Evolutionary conservation across 78 protist species (phyloP).

Genomic region (Mastigamoeba balamuthi): DNA sequence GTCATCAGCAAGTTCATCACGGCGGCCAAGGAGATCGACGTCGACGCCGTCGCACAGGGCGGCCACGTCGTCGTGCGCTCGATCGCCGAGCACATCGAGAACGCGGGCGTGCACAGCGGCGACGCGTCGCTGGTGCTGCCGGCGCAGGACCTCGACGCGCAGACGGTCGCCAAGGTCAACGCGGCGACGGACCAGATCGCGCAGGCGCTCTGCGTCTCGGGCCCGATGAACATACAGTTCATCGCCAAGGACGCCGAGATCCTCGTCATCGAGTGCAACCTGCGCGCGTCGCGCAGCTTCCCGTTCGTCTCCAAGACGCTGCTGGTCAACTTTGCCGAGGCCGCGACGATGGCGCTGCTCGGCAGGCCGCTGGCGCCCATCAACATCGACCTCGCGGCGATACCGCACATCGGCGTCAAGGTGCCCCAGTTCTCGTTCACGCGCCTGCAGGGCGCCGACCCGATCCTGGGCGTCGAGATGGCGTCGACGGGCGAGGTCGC

Average conservation of each 20-base stretch:
- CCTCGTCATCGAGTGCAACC: slow-evolving; percentile 92
- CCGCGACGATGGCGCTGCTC: slow-evolving; percentile 71
- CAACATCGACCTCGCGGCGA: slow-evolving; percentile 11
- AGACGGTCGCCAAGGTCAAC: slow-evolving; percentile 42
- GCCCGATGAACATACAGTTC: slow-evolving; percentile 95
- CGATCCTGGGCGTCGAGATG: slow-evolving; percentile 95
- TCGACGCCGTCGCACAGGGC: slow-evolving; percentile 85
- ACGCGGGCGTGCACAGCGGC: slow-evolving; percentile 97
- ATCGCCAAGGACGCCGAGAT: slow-evolving; percentile 82
- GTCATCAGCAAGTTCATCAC: slow-evolving; percentile 86
- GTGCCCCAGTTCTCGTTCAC: slow-evolving; percentile 94
- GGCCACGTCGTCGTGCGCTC: slow-evolving; percentile 80
- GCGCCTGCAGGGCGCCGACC: slow-evolving; percentile 91
- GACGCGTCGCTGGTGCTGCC: slow-evolving; percentile 95
- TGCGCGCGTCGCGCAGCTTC: slow-evolving; percentile 87
- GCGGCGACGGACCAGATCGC: slow-evolving; percentile 56
- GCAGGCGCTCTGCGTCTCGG: slow-evolving; percentile 69
- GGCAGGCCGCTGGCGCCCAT: background rate
- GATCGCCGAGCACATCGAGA: slow-evolving; percentile 94
- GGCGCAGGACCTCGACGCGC: slow-evolving; percentile 70
- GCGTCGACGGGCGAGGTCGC: slow-evolving; percentile 97
- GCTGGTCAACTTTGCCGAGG: slow-evolving; percentile 61
- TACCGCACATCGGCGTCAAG: slow-evolving; percentile 59
- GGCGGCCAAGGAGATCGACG: slow-evolving; percentile 92
- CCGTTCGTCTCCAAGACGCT: slow-evolving; percentile 87